Percentiles rank a stretch among this genome's conserved stretches.
These are phyloP conservation scores for Cyamopsis tetragonoloba DNA, from an alignment of 306 rosid genomes.

Conservation along the genomic window DNA sequence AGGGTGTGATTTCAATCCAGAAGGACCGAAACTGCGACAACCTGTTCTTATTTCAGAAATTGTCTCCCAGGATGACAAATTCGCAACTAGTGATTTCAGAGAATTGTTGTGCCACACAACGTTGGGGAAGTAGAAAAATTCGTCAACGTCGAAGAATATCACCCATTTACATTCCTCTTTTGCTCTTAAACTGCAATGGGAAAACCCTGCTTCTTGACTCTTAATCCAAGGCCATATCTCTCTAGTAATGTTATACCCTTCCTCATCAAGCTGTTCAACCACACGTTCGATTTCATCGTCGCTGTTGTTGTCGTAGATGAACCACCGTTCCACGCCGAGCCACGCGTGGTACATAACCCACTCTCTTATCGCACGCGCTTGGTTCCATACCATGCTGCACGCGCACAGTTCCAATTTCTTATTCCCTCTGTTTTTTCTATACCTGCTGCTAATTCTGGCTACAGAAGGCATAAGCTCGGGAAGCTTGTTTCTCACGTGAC, in stretches of 20 bases:
- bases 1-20: conserved; percentile 56
- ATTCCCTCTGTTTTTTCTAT: conserved; percentile 11
- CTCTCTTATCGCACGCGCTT: conserved; percentile 60
- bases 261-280: conserved; percentile 37
- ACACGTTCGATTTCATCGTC: conserved; percentile 55
- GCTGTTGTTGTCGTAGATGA: conserved; percentile 79
- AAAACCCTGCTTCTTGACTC: conserved; percentile 89
- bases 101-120: conserved; percentile 27
- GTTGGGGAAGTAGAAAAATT: conserved; percentile 54
- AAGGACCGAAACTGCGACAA: conserved; percentile 79
- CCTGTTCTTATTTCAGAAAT: conserved; percentile 65
- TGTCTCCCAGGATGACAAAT: conserved; percentile 31
- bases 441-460: conserved; percentile 29
- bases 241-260: conserved; percentile 50
- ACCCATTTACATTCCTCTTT: conserved; percentile 78
- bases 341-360: conserved; percentile 81
- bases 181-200: conserved; percentile 68
- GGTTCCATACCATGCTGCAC: conserved; percentile 89
- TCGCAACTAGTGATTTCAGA: conserved; percentile 38
- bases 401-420: conserved; percentile 47
- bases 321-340: conserved; percentile 79
- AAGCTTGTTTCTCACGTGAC: background rate
- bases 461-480: conserved; percentile 47
- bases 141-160: conserved; percentile 82
- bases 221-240: conserved; percentile 80